Base-by-base conservation (phyloP, 495 filamentous ascomycete species). In the Aspergillus conjunctus region DNA sequence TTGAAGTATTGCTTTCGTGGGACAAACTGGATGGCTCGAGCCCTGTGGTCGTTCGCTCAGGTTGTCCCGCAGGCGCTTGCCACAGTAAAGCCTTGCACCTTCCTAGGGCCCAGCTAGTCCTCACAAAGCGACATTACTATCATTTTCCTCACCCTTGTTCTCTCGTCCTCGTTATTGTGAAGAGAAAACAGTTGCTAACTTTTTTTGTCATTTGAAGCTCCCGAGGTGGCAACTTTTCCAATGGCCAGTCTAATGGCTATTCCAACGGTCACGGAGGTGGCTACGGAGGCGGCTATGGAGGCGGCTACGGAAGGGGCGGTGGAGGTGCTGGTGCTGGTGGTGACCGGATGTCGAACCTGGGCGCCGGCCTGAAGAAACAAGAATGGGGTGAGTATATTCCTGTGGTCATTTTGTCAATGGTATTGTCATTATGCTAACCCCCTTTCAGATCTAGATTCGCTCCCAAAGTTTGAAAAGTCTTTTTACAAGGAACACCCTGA, bases 401-500 rank as follows among this genome's bases (percentile, higher is more conserved):
- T 7, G 49, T 30, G 9, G 33, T n/a, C 34, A 20, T 4, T 31
- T 4, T 41, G 44, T 8, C 11, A 44, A 7, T 20, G 0, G 22
- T 32, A 6, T 22, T 15, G 3, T 12, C n/a, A 11, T 30, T 37
- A 56, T 67, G 54, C 74, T 77, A 75, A 78, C 61, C 31, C 33
- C 46, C 14, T 30, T 41, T 45, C 68, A 93, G 93, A 98, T 75
- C 67, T 93, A 17, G 78, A 73, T 72, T 78, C 87, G 22, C 70
- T 98, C 21, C 93, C 94, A 63, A 97, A 97, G 77, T 98, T 98
- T 75, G 94, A 98, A 71, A 98, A 98, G 79, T 92, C 90, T 26
- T 98, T 98, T 82, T 98, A 98, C 82, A 95, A 97, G 77, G 94
- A 98, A 77, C 86, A 93, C 68, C 83, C 87, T 6, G 83, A 84